These are phyloP conservation scores for Debaryomyces coudertii DNA, from an alignment of 1,139 yeast genomes.

Conservation along the genomic window DNA sequence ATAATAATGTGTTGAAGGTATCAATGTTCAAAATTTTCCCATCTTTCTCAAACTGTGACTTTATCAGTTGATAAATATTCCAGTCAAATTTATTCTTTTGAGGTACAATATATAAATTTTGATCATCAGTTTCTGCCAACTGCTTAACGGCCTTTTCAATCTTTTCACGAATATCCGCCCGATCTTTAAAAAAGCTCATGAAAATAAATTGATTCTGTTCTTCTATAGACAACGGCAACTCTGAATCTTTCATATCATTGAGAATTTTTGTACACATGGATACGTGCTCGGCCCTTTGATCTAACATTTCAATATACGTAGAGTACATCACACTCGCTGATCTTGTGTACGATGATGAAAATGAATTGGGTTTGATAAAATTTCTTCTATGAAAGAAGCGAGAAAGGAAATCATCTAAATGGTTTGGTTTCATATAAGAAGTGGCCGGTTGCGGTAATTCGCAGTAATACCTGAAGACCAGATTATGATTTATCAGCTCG, in stretches of 20 bases:
- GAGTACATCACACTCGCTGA: constrained; percentile 3
- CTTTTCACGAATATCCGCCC: constrained; percentile 21
- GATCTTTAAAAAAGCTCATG: constrained; percentile 36
- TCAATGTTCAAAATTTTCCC: constrained; percentile 17
- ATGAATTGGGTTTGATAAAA: constrained; percentile 26
- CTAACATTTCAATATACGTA: constrained; percentile 23
- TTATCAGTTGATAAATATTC: constrained; percentile 21
- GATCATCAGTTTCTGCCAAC: constrained; percentile 8
- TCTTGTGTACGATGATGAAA: constrained; percentile 17
- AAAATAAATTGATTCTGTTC: constrained; percentile 38
- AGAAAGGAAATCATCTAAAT: constrained; percentile 42
- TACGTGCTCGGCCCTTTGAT: constrained; percentile 23
- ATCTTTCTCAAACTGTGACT: not conserved
- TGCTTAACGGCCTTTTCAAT: constrained; percentile 12
- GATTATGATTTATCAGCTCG: constrained; percentile 27
- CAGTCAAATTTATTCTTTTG: constrained; percentile 22
- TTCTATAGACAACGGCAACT: constrained; percentile 30
- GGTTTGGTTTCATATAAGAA: constrained; percentile 32
- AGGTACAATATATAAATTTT: not conserved
- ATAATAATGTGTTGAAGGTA: constrained; percentile 28
- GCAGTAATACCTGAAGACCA: constrained; percentile 35
- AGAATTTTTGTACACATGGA: constrained; percentile 27
- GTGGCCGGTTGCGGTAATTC: constrained; percentile 41
- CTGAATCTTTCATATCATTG: constrained; percentile 29
- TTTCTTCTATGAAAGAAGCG: constrained; percentile 27